These are phyloP conservation scores for Leccinum incarnatum DNA, from an alignment of 768 basidiomycete genomes.

Conservation along the genomic window DNA sequence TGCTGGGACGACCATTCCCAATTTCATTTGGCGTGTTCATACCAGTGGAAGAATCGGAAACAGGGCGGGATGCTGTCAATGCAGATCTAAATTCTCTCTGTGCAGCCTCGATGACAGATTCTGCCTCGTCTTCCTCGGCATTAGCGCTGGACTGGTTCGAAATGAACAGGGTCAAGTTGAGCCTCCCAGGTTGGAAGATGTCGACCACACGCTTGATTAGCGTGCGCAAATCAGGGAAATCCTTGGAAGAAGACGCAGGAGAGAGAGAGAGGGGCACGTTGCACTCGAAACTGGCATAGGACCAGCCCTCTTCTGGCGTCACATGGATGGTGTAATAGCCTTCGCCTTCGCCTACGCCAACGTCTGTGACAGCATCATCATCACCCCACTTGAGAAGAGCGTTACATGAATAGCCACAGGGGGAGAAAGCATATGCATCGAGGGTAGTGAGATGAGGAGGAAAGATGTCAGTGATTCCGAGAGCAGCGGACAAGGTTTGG, in stretches of 20 bases:
- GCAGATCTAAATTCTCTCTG: conserved; percentile 74
- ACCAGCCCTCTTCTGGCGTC: conserved; percentile 97
- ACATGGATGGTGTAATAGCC: conserved; percentile 99
- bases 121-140: conserved; percentile 44
- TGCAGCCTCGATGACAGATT: conserved; percentile 63
- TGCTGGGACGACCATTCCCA: conserved; percentile 24
- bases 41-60: conserved; percentile 22
- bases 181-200: conserved; percentile 87
- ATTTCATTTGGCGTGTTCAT: conserved; percentile 15
- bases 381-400: conserved; percentile 70
- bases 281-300: conserved; percentile 98
- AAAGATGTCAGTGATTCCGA: conserved; percentile 84
- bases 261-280: conserved; percentile 71
- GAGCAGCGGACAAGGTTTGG: conserved; percentile 53
- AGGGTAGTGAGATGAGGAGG: conserved; percentile 74
- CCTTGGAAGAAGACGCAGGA: conserved; percentile 27
- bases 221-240: conserved; percentile 72
- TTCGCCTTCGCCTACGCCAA: conserved; percentile 60
- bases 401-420: conserved; percentile 96
- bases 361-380: conserved; percentile 17
- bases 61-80: conserved; percentile 36
- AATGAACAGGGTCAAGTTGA: conserved; percentile 89
- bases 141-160: conserved; percentile 55
- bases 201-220: conserved; percentile 85
- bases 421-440: conserved; percentile 91